A percentile compares a stretch with the other conserved stretches of the same genome.
Evolutionary conservation across 352 stramenopile species (phyloP).

Genomic region (Plasmopara halstedii): DNA sequence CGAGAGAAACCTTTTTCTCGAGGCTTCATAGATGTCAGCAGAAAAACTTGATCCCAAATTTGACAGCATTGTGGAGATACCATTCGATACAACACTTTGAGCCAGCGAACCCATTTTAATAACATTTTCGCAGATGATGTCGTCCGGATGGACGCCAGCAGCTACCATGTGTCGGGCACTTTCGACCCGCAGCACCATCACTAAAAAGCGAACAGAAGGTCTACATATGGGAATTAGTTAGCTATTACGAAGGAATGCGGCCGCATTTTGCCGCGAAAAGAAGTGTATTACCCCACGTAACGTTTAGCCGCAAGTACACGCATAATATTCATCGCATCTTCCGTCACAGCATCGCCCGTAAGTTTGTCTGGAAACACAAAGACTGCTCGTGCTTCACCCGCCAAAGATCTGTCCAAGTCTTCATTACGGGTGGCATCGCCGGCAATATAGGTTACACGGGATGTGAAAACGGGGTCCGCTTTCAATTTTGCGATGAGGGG

Average conservation of each 20-base stretch:
- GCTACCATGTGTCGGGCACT: slow-evolving; percentile 74
- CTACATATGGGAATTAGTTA: slow-evolving; percentile 27
- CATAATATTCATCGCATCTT: slow-evolving; percentile 85
- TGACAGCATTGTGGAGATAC: slow-evolving; percentile 77
- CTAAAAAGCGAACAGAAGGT: slow-evolving; percentile 50
- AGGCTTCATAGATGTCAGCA: slow-evolving; percentile 28
- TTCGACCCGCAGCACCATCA: slow-evolving; percentile 71
- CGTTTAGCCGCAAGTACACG: slow-evolving; percentile 61
- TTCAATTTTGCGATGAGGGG: slow-evolving; percentile 64
- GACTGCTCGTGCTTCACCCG: slow-evolving; percentile 49
- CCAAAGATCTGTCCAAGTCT: slow-evolving; percentile 62
- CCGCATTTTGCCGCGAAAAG: not conserved
- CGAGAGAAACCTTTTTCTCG: slow-evolving; percentile 3
- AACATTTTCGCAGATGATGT: slow-evolving; percentile 83
- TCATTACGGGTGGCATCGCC: slow-evolving; percentile 58
- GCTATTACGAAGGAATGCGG: not conserved
- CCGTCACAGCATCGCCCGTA: slow-evolving; percentile 51
- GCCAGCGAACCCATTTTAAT: slow-evolving; percentile 86
- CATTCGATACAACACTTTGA: slow-evolving; percentile 63
- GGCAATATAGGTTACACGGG: slow-evolving; percentile 73
- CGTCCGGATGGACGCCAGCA: slow-evolving; percentile 61
- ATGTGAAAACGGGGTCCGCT: slow-evolving; percentile 70
- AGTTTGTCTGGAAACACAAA: slow-evolving; percentile 85
- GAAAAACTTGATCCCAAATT: slow-evolving; percentile 80
- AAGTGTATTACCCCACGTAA: slow-evolving; percentile 47